Evolutionary conservation across 306 rosid species (phyloP), one percentile per base, ranked within the genome.

Genomic region (Quercus bicolor): DNA sequence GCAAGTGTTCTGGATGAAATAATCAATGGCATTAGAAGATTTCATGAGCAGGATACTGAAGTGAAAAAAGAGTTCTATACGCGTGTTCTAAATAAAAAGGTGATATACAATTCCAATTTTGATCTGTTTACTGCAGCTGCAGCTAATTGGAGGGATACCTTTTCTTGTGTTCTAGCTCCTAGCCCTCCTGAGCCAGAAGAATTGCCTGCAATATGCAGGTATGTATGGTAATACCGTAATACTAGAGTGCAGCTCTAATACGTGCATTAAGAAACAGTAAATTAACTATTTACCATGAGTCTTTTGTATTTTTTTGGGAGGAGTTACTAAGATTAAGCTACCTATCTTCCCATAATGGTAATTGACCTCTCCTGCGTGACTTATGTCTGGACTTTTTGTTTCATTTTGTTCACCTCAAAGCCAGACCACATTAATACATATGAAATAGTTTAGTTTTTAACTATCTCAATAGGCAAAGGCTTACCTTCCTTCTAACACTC

Each of bases 11-110:
- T 86, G 76, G 89, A 79, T 52, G 84, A 84, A 6, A 84, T 79
- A 73, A 75, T 65, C 24, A 65, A 80, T 33, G 90, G 88, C 34
- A 69, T 84, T 29, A 69, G 57, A 10, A 62, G 85, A 48, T 88
- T 88, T 86, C 85, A 82, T 65, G 92, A 86, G 75, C 92, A 86
- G 70, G 88, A 84, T 0, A 2, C 66, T 24, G 88, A 61, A 28
- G 82, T 73, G 10, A 75, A 88, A 81, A 84, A 80, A 61, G 51
- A 64, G 14, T 61, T 72, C 0, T 89, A 82, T 33, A 7, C 84
- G 0, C 51, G 86, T 1, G 87, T 84, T 9, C 4, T 5, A 0
- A 59, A 18, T 12, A 64, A 13, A 11, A 60, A 7, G 31, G 54
- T 86, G 68, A 2, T 53, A 2, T 86, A 84, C 37, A 55, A 74